Evolutionary conservation across 2,329 filamentous ascomycete genomes (phyloP).

Genomic region (Scedosporium apiospermum): DNA sequence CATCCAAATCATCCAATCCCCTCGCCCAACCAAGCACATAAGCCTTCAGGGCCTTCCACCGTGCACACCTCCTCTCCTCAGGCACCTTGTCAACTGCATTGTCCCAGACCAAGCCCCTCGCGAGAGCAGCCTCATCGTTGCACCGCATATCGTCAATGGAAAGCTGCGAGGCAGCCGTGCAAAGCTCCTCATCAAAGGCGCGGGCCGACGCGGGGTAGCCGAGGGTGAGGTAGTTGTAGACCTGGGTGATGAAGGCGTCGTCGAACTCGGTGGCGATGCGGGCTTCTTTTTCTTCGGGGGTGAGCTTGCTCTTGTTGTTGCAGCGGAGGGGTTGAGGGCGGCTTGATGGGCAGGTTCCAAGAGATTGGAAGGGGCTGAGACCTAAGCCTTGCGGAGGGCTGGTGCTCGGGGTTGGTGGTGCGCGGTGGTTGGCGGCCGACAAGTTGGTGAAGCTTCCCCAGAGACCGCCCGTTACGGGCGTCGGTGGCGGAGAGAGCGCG

Average conservation of each 20-base stretch:
- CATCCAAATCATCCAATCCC: slow-evolving; percentile 69
- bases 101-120: slow-evolving; percentile 64
- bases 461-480: background rate
- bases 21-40: slow-evolving; percentile 88
- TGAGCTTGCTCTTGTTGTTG: background rate
- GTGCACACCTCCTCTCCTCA: slow-evolving; percentile 46
- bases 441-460: background rate
- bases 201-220: slow-evolving; percentile 83
- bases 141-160: slow-evolving; percentile 57
- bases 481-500: background rate
- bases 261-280: slow-evolving; percentile 60
- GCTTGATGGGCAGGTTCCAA: background rate
- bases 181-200: slow-evolving; percentile 75
- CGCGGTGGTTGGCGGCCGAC: background rate
- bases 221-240: slow-evolving; percentile 92
- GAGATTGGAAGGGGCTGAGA: slow-evolving; percentile 4
- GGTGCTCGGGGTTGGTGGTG: background rate
- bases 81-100: slow-evolving; percentile 32
- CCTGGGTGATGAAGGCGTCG: slow-evolving; percentile 82
- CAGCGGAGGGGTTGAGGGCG: background rate
- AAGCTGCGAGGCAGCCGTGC: slow-evolving; percentile 63
- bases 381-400: background rate
- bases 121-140: slow-evolving; percentile 54
- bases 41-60: slow-evolving; percentile 74
- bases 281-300: slow-evolving; percentile 31